Percentiles rank a stretch among this genome's conserved stretches.
These are phyloP conservation scores for Chlamydomonas incerta DNA, from an alignment of 139 green algal species.

Conservation along the genomic window DNA sequence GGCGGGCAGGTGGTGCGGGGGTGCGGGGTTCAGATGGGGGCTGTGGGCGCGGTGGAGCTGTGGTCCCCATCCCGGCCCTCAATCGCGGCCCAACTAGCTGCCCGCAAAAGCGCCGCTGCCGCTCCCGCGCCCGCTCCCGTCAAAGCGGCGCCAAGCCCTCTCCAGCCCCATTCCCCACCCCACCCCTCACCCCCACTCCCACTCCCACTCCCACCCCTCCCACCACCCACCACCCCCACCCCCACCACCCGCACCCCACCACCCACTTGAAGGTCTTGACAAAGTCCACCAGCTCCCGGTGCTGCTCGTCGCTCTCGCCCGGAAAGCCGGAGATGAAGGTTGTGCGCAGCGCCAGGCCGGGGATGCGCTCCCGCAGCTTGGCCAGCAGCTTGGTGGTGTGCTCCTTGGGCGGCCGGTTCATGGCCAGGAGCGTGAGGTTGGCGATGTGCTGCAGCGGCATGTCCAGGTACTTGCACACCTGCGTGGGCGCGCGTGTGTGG, in stretches of 20 bases:
- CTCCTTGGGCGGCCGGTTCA: slow-evolving; percentile 85
- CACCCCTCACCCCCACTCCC: too few species aligned
- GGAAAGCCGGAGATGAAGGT: slow-evolving; percentile 94
- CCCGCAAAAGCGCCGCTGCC: too few species aligned
- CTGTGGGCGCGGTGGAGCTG: too few species aligned
- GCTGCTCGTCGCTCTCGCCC: slow-evolving; percentile 79
- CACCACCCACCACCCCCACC: background rate
- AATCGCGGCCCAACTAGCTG: too few species aligned
- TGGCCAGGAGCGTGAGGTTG: slow-evolving; percentile 87
- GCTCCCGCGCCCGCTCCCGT: too few species aligned
- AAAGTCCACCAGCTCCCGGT: slow-evolving; percentile 86
- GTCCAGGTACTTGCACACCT: slow-evolving; percentile 96
- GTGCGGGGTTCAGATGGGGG: background rate
- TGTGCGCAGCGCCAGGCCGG: slow-evolving; percentile 85
- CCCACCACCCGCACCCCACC: background rate
- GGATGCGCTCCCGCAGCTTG: slow-evolving; percentile 83
- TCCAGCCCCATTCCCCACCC: too few species aligned
- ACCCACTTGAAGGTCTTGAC: slow-evolving; percentile 43
- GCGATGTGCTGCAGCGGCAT: slow-evolving; percentile 95
- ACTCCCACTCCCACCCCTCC: background rate
- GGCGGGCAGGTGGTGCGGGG: background rate
- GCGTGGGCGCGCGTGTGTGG: slow-evolving; percentile 1
- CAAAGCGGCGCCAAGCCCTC: too few species aligned
- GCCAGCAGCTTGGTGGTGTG: slow-evolving; percentile 78
- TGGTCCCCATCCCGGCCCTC: too few species aligned